Evolutionary conservation across 2,329 filamentous ascomycete genomes (phyloP), one percentile per base, ranked within the genome.

Genomic region (Erysiphe pulchra): DNA sequence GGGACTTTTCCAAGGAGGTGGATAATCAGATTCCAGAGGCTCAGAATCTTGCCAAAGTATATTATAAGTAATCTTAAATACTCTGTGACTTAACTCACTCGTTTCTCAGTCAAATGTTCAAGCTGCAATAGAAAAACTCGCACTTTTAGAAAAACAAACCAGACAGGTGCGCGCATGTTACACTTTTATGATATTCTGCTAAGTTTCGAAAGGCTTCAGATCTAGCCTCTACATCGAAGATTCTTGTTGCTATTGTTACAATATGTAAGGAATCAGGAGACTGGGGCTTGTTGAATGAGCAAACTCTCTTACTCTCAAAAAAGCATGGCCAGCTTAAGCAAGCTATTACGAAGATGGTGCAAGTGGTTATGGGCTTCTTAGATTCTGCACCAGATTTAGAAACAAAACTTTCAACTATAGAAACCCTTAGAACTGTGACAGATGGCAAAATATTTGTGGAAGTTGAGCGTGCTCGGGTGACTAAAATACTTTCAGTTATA

Each of bases 361-460:
- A 98, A 69, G 80, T 78, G 42, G 85, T 93, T 50, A 93, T 98
- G 77, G 71, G 68, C 49, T 94, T 95, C 63, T 65, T 98, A 57
- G 80, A 92, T 58, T 75, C 80, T 42, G 85, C 85, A 18, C 85
- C 90, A 32, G 80, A 75, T 57, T 59, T 83, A 49, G 85, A 94
- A 54, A 85, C 76, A 33, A 98, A 95, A 67, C 69, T 98, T 47
- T 80, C 82, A 18, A 76, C 93, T 48, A 98, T 98, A 57, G 87
- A 98, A 64, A 92, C 87, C 1, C 64, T 98, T 57, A 76, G 90
- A 55, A 95, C 87, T 38, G 87, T 98, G 43, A 98, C 90, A 9
- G 90, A 98, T 64, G 90, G 90, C 65, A 98, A 98, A 80, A 98
- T 98, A 61, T 98, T 98, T 57, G 87, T 98, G 56, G 90, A 98